Evolutionary conservation across 257 asterid genomes (phyloP).

Genomic region (Parsonsia alboflavescens): DNA sequence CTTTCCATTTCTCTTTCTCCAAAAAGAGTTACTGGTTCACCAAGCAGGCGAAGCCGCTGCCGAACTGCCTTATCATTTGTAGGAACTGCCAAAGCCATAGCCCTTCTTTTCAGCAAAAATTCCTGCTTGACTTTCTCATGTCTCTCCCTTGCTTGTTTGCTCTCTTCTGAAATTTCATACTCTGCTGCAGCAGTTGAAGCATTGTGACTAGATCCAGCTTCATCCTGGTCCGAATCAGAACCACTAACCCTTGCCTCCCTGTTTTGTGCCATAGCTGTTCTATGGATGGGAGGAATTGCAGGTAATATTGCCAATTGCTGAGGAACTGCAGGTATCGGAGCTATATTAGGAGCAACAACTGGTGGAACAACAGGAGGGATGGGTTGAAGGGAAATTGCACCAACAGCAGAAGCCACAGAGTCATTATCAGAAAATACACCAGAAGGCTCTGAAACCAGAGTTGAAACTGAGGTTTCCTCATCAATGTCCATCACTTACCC

Average conservation of each 20-base stretch:
- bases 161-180: conserved; percentile 80
- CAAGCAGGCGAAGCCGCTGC: conserved; percentile 76
- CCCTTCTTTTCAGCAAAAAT: conserved; percentile 72
- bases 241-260: conserved; percentile 46
- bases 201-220: conserved; percentile 24
- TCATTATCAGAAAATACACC: conserved; percentile 32
- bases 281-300: conserved; percentile 42
- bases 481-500: conserved; percentile 36
- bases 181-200: conserved; percentile 36
- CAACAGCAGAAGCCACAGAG: conserved; percentile 37
- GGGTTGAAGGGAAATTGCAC: conserved; percentile 41
- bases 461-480: conserved; percentile 38
- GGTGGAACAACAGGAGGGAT: conserved; percentile 12
- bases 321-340: conserved; percentile 29
- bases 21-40: conserved; percentile 85
- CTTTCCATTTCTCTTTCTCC: conserved; percentile 98
- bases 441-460: conserved; percentile 34
- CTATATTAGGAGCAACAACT: too few relatives aligned
- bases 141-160: conserved; percentile 56
- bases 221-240: conserved; percentile 62
- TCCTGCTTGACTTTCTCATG: conserved; percentile 87
- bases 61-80: conserved; percentile 90
- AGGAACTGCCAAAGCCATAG: conserved; percentile 91
- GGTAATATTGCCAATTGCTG: conserved; percentile 57
- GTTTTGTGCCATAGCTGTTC: conserved; percentile 47